phyloP scores from a whole-genome alignment of 2,329 filamentous ascomycete species.

The Epichloe hybrida region DNA sequence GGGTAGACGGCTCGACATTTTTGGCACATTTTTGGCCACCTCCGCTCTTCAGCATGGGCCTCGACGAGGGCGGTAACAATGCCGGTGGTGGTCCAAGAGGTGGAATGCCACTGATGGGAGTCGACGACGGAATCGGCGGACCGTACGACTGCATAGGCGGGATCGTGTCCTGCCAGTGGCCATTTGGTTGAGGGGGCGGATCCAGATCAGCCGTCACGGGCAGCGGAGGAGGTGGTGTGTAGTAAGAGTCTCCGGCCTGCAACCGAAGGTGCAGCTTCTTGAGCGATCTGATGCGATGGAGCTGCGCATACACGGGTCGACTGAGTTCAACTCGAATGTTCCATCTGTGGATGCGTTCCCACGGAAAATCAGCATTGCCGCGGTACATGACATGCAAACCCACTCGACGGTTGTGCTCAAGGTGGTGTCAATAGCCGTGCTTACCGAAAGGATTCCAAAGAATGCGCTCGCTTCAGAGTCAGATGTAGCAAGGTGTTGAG shows the following conservation, averaged over 20 bases:
- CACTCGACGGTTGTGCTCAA: background rate
- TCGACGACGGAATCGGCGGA: conserved; percentile 7
- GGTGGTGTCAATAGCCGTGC: conserved; percentile 8
- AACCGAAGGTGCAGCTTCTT: conserved; percentile 43
- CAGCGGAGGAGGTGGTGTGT: conserved; percentile 34
- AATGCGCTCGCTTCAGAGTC: conserved; percentile 39
- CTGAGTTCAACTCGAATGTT: conserved; percentile 51
- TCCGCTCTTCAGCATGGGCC: conserved; percentile 22
- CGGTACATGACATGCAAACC: background rate
- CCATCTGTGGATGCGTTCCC: conserved; percentile 30
- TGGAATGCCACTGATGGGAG: conserved; percentile 8
- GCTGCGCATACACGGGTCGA: conserved; percentile 39
- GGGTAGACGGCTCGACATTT: conserved; percentile 32
- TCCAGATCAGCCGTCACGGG: conserved; percentile 18
- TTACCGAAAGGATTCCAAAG: conserved; percentile 43
- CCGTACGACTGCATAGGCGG: conserved; percentile 11
- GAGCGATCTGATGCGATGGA: conserved; percentile 40
- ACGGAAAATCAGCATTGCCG: conserved; percentile 1
- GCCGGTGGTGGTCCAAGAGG: conserved; percentile 14
- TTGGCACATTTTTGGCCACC: conserved; percentile 17
- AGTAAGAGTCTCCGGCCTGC: conserved; percentile 43
- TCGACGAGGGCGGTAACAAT: conserved; percentile 22
- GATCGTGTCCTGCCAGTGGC: conserved; percentile 15
- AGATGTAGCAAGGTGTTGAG: conserved; percentile 47
- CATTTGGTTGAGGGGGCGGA: conserved; percentile 21